These are phyloP conservation scores for Coccinonectria pachysandricola DNA, from an alignment of 2,329 filamentous ascomycete species.

Conservation along the genomic window DNA sequence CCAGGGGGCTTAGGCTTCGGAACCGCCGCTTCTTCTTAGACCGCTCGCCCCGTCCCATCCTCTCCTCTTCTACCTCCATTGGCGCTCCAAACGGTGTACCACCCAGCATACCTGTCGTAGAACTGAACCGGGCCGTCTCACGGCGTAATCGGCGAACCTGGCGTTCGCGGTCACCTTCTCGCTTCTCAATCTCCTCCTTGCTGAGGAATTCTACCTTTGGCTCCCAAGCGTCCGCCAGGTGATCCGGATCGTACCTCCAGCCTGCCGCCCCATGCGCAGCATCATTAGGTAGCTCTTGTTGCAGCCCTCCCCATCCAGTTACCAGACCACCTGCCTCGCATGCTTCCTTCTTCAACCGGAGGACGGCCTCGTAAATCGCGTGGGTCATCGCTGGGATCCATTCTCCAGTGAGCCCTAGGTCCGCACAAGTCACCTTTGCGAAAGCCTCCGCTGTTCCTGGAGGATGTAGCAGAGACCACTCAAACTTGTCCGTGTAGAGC, in stretches of 20 bases:
- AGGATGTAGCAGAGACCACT: constrained; percentile 90
- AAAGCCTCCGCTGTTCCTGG: constrained; percentile 88
- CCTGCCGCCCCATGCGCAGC: constrained; percentile 74
- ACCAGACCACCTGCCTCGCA: constrained; percentile 85
- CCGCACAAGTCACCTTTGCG: constrained; percentile 83
- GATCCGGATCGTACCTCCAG: constrained; percentile 92
- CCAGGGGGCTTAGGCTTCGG: constrained; percentile 73
- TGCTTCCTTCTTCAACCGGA: constrained; percentile 90
- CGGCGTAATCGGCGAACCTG: constrained; percentile 77
- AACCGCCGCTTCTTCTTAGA: constrained; percentile 94
- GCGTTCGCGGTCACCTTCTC: constrained; percentile 86
- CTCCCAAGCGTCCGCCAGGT: constrained; percentile 75
- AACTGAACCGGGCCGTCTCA: constrained; percentile 88
- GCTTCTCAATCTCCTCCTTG: constrained; percentile 95
- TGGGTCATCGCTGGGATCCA: constrained; percentile 93
- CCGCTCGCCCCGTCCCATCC: constrained; percentile 83
- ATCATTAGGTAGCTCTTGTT: constrained; percentile 73
- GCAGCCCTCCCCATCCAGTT: constrained; percentile 51
- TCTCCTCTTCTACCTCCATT: constrained; percentile 56
- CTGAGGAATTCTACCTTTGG: constrained; percentile 71
- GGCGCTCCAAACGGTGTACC: constrained; percentile 56
- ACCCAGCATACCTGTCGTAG: constrained; percentile 69
- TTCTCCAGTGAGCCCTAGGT: constrained; percentile 80
- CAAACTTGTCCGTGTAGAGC: constrained; percentile 93
- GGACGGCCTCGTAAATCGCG: constrained; percentile 89